Base-by-base conservation (phyloP, 352 stramenopile genomes). In the Saprolegnia diclina region DNA sequence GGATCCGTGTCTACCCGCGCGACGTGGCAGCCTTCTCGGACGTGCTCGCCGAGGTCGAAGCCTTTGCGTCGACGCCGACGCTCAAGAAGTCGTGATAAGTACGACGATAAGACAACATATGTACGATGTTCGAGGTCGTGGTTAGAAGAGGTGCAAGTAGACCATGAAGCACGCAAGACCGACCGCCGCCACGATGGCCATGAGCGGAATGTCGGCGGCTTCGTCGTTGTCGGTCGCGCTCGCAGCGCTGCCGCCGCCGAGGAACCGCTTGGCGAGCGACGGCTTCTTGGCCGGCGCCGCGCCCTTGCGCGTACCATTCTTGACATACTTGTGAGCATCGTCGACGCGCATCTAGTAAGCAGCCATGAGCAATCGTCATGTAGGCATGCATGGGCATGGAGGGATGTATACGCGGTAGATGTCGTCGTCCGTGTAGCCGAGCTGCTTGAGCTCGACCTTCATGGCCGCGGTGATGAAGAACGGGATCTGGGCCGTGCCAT, bases 1-100 rank as follows among this genome's bases (percentile, higher is more conserved):
- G 87, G 87, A 91, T 95, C 61, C 84, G 85, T 32, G 85, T 95
- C 44, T 95, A 95, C 62, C 87, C 87, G 46, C 73, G 77, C 46
- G 85, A 91, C 21, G 87, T 95, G 42, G 87, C 85, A 5, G 54
- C 70, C 2, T 95, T 87, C 40, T 78, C 84, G 18, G 87, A 95
- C 52, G 87, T 95, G 29, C 72, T 92, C 11, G 66, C 57, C 0
- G 83, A 92, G 57, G 78, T 95, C 29, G 83, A 95, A 55, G 65
- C 71, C 2, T 95, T 95, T 62, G 24, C 45, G 2, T 1, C 53
- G 53, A n/a, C 53, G 53, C 26, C 13, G 26, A 59, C 13, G 2
- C 10, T 37, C 3, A 59, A 40, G 53, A 59, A 40, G 37, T 35
- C 26, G 16, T 59, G 53, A 59, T 37, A 42, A 73, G 13, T 72